Evolutionary conservation across 257 asterid genomes (phyloP), one percentile per base, ranked within the genome.

Genomic region (Primulina tabacum): DNA sequence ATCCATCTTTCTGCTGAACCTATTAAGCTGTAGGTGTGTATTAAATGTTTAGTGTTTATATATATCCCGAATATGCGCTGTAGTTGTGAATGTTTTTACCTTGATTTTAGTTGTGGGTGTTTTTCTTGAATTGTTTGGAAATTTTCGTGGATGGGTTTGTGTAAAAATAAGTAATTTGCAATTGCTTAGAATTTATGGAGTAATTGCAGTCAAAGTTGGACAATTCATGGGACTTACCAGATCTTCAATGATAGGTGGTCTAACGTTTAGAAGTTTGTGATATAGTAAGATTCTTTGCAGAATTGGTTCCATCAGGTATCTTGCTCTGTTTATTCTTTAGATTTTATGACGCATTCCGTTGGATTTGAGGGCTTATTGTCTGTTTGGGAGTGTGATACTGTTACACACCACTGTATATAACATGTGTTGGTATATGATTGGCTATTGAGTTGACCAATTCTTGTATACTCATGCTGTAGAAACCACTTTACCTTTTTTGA

Each of bases 21-120:
- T 20, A 14, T 47, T 4, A 47, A 47, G 20, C 56, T 47, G 20
- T 16, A 47, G 56, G 56, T 47, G 20, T 20, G 56, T 16, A 16
- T 14, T 47, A 47, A 43, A 14, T 47, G 18, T 47, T 47, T 47
- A 47, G 8, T 11, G 0, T 47, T 4, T 16, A 47, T 47, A 2
- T 43, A 7, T 47, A 47, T 47, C 56, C 56, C 20, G 7, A 5
- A 47, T 47, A 5, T 47, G n/a, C n/a, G 18, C 20, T 65, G 47
- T 69, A 70, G 18, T 62, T 12, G 50, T 68, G 71, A 18, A 16
- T 68, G 38, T 38, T 63, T 73, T 38, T 59, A 64, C 66, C 37
- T 65, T 2, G 72, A 58, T 63, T 30, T 11, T 16, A 20, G 29
- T 30, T 8, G 40, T 62, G 62, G 59, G 28, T 32, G 30, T 29